phyloP scores from a whole-genome alignment of 139 green algal genomes.

The Eudorina sp. region DNA sequence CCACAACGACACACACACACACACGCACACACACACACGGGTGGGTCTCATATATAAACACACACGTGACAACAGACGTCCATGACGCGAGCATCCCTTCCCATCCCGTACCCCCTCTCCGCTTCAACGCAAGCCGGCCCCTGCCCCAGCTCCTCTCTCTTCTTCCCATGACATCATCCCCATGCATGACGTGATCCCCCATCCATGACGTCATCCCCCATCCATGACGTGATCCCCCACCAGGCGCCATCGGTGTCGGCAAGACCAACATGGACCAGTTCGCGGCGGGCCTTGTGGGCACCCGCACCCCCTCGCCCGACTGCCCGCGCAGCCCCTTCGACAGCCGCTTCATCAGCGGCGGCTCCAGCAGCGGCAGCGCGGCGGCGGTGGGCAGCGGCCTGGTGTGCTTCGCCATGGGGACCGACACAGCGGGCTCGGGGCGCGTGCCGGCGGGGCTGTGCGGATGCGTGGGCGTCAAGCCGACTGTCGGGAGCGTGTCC shows the following conservation, averaged over 20 bases:
- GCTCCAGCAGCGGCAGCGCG: slow-evolving; percentile 78
- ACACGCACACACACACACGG: neutral
- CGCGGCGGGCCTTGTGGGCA: slow-evolving; percentile 85
- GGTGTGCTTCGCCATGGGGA: slow-evolving; percentile 85
- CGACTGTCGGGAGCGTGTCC: slow-evolving; percentile 74
- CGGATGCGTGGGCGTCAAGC: slow-evolving; percentile 87
- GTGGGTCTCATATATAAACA: neutral
- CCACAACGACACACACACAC: neutral
- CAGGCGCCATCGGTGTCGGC: slow-evolving; percentile 78
- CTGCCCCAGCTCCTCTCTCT: neutral
- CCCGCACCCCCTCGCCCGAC: slow-evolving; percentile 76
- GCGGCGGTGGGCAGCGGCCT: slow-evolving; percentile 75
- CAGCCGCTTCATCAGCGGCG: slow-evolving; percentile 75
- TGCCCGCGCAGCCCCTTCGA: slow-evolving; percentile 76
- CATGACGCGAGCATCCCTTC: neutral
- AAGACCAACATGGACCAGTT: slow-evolving; percentile 94
- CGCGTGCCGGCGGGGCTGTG: slow-evolving; percentile 79
- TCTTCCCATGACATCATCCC: too few relatives aligned
- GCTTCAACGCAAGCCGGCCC: neutral
- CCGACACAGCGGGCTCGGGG: slow-evolving; percentile 84
- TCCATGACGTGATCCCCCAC: too few relatives aligned
- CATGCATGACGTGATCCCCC: too few relatives aligned
- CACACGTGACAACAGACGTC: neutral
- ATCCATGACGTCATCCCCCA: too few relatives aligned
- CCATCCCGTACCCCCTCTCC: neutral